Evolutionary conservation across 495 filamentous ascomycete species (phyloP), one percentile per base, ranked within the genome.

Genomic region (Penicillium arizonense): DNA sequence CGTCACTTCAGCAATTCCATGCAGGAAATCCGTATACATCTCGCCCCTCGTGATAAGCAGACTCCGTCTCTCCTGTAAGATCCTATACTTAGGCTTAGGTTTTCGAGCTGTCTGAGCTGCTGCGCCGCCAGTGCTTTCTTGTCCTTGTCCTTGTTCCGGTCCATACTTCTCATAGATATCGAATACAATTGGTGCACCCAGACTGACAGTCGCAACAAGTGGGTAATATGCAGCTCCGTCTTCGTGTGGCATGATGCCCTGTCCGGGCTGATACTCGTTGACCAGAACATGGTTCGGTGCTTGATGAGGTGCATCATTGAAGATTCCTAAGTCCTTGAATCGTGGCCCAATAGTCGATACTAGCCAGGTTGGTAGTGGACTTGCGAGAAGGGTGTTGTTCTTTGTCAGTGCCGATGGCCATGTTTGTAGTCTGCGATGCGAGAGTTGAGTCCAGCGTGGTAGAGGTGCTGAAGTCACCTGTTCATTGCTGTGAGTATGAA

Each of bases 181-280:
- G 42, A 97, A 74, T 43, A 93, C 89, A 11, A 93, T 78, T 16
- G 80, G 78, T 0, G 83, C 83, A 0, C 90, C 89, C 16, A 98
- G 73, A 67, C 88, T 93, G 43, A 98, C 86, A 4, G 94, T 97
- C 37, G 89, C 92, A 4, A 97, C 93, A 24, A 95, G 80, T 2
- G 88, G 87, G 57, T 87, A 76, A 64, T 98, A 98, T 1, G 93
- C 91, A 2, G 78, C 66, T 1, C 94, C 94, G 62, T 98, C 94
- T 71, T 98, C 92, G 63, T 98, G 94, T 47, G 92, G 84, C 88
- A 97, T 93, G 54, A 97, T 98, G 6, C 94, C 94, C 57, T 96
- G 87, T 1, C 89, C 90, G 0, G 89, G 84, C 1, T 69, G 71
- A 69, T 98, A 98, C 69, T 97, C 91, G 61, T 98, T 98, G 36